phyloP scores from a whole-genome alignment of 306 rosid genomes.

The Hippophae tibetana region DNA sequence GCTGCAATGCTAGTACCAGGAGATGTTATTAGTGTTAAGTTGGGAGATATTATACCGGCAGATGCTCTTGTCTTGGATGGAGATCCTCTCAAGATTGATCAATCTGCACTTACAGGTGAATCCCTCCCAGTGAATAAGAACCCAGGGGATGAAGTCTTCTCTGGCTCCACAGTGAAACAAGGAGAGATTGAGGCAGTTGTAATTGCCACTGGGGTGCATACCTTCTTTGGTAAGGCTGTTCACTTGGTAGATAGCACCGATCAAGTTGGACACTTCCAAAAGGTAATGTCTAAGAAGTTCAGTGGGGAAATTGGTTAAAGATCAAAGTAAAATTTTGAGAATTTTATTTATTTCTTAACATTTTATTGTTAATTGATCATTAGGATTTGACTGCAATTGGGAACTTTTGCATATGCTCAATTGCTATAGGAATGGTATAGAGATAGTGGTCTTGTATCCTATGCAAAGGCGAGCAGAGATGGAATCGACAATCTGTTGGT shows the following conservation, averaged over 20 bases:
- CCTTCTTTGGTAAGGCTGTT: conserved; percentile 97
- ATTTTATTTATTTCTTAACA: neutral
- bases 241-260: conserved; percentile 80
- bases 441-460: conserved; percentile 73
- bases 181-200: conserved; percentile 91
- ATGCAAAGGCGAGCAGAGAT: conserved; percentile 59
- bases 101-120: conserved; percentile 85
- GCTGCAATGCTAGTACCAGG: conserved; percentile 77
- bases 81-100: conserved; percentile 75
- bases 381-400: conserved; percentile 87
- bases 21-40: conserved; percentile 66
- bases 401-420: conserved; percentile 87
- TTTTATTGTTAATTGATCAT: conserved; percentile 13
- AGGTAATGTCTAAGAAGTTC: conserved; percentile 30
- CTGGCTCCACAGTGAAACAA: conserved; percentile 89
- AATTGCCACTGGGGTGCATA: conserved; percentile 87
- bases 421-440: conserved; percentile 65
- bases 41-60: conserved; percentile 83
- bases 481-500: conserved; percentile 88
- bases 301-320: neutral
- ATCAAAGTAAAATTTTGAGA: neutral
- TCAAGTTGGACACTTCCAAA: conserved; percentile 75
- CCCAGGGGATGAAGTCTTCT: conserved; percentile 68
- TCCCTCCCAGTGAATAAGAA: conserved; percentile 52
- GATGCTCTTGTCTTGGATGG: conserved; percentile 86